Evolutionary conservation across 2,329 filamentous ascomycete genomes (phyloP).

Genomic region (Beauveria pseudobassiana): DNA sequence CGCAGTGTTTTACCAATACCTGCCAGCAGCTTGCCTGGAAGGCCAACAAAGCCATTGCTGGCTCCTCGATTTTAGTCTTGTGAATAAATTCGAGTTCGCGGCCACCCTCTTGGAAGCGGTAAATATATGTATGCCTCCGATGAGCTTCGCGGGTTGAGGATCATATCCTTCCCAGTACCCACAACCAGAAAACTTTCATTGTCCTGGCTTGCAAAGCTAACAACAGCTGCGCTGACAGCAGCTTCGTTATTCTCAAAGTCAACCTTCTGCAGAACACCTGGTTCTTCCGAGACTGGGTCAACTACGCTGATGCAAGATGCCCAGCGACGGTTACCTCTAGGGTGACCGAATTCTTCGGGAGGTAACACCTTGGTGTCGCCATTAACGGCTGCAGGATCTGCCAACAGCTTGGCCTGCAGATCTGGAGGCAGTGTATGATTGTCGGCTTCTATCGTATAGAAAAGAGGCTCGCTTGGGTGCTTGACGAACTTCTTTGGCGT

Average conservation of each 20-base stretch:
- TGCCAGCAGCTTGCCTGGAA: slow-evolving; percentile 86
- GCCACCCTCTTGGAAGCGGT: slow-evolving; percentile 82
- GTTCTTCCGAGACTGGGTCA: slow-evolving; percentile 70
- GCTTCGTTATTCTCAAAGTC: slow-evolving; percentile 87
- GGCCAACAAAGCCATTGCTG: slow-evolving; percentile 78
- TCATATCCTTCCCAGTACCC: slow-evolving; percentile 86
- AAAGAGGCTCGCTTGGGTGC: slow-evolving; percentile 80
- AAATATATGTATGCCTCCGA: slow-evolving; percentile 79
- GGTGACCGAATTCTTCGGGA: slow-evolving; percentile 81
- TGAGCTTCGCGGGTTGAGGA: slow-evolving; percentile 67
- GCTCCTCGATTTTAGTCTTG: slow-evolving; percentile 87
- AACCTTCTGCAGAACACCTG: slow-evolving; percentile 62
- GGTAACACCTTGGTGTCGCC: slow-evolving; percentile 65
- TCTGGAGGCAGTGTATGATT: slow-evolving; percentile 81
- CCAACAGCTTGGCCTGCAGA: slow-evolving; percentile 66
- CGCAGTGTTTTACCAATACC: slow-evolving; percentile 76
- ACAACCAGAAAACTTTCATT: slow-evolving; percentile 89
- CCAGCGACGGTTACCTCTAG: slow-evolving; percentile 78
- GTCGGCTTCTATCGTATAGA: slow-evolving; percentile 91
- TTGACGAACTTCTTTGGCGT: slow-evolving; percentile 83
- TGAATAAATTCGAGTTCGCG: slow-evolving; percentile 88
- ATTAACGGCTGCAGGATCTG: slow-evolving; percentile 63
- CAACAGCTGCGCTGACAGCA: slow-evolving; percentile 76
- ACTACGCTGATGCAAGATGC: slow-evolving; percentile 91
- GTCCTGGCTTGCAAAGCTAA: slow-evolving; percentile 81